phyloP scores from a whole-genome alignment of 2,329 filamentous ascomycete species.

The Aspergillus sp. region DNA sequence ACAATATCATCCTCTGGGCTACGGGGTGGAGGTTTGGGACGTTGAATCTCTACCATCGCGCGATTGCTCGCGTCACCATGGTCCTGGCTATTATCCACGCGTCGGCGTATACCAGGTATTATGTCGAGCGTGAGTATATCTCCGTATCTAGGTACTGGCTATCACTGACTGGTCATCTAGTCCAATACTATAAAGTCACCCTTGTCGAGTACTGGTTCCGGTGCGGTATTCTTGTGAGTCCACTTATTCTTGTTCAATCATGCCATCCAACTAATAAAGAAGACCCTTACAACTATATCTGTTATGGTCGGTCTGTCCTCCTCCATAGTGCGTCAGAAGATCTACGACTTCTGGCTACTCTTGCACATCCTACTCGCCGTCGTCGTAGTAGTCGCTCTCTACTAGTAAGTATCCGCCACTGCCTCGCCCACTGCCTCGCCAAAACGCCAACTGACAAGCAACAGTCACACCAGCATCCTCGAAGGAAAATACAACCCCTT shows the following conservation, averaged over 20 bases:
- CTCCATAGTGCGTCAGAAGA: constrained; percentile 22
- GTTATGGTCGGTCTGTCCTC: background rate
- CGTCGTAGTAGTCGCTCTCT: constrained; percentile 38
- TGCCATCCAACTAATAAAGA: background rate
- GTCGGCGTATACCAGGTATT: background rate
- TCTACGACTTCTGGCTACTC: constrained; percentile 44
- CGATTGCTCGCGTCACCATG: constrained; percentile 61
- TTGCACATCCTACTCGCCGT: constrained; percentile 39
- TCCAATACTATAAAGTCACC: no score
- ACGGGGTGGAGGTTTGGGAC: constrained; percentile 66
- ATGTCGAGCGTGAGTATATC: background rate
- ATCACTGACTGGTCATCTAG: no score
- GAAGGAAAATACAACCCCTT: constrained; percentile 47
- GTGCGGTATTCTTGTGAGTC: constrained; percentile 24
- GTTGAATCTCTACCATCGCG: constrained; percentile 65
- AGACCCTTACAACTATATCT: background rate
- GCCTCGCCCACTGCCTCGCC: no score
- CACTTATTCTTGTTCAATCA: background rate
- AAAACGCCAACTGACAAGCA: no score
- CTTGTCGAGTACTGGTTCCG: constrained; percentile 4
- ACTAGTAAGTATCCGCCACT: constrained; percentile 15
- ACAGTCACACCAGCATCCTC: constrained; percentile 48
- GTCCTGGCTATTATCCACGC: background rate
- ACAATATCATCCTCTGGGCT: constrained; percentile 62
- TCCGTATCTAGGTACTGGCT: no score